Base-by-base conservation (phyloP, 2,329 filamentous ascomycete species). In the Alternaria arborescens region DNA sequence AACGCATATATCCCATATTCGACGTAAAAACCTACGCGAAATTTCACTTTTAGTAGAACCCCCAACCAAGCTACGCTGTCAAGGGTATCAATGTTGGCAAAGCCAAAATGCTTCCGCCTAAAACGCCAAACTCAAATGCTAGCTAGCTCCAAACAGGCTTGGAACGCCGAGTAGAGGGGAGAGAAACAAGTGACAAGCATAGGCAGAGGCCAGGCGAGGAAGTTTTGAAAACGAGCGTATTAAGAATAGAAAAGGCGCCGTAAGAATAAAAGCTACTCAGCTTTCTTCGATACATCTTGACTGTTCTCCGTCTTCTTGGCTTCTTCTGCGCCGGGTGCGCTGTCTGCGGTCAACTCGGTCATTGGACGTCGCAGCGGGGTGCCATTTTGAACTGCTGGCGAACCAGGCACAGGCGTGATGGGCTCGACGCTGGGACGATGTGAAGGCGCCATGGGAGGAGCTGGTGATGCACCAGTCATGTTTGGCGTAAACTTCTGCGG, bases 381-480 rank as follows among this genome's bases (percentile, higher is more conserved):
- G 8, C 69, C 68, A n/a, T 62, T 71, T 41, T 69, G 70, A 8
- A 74, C 61, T 6, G 74, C 72, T 34, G 75, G 75, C 10, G 74
- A 77, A 8, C 75, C 74, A 24, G 75, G 74, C 4, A 77, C 71
- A 4, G 76, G 76, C 3, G 76, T 78, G 2, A 78, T 68, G 3
- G 76, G 76, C 62, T 78, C 76, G 3, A 78, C 75, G 46, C 74
- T 78, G 4, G 76, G 76, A 14, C 76, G 62, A 42, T 71, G 69
- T 20, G 70, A 64, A 32, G 71, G 50, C 1, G 65, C 60, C 30
- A 66, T 55, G 30, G 43, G 38, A n/a, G 60, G 24, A n/a, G 60
- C 47, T 32, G 65, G 52, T 18, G 64, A n/a, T 26, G 61, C 51
- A 10, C 62, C 59, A 4, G 67, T 69, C 72, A 74, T 73, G n/a